Percentiles rank a stretch among this genome's conserved stretches.
These are phyloP conservation scores for Didymella pomorum DNA, from an alignment of 2,329 filamentous ascomycete species.

Conservation along the genomic window DNA sequence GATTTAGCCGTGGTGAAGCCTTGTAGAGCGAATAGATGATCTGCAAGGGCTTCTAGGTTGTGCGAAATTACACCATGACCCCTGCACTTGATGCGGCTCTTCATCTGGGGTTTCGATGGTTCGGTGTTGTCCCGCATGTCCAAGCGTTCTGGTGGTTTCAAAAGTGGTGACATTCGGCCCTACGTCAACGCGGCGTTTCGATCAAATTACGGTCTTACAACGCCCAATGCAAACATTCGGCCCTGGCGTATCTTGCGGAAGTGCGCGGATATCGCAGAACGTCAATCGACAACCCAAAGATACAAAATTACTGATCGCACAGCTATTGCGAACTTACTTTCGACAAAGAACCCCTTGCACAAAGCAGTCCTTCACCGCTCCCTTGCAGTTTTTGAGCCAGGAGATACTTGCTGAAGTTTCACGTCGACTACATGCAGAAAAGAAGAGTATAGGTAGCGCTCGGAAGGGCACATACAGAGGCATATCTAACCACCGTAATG, in stretches of 20 bases:
- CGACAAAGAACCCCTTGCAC: neutral
- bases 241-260: slow-evolving; percentile 5
- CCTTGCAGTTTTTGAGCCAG: neutral
- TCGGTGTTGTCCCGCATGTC: neutral
- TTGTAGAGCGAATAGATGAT: slow-evolving; percentile 13
- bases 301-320: neutral
- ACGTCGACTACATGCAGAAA: no score
- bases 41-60: neutral
- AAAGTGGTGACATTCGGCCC: slow-evolving; percentile 13
- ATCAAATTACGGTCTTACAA: slow-evolving; percentile 14
- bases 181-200: slow-evolving; percentile 12
- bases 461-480: no score
- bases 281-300: neutral
- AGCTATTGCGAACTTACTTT: neutral
- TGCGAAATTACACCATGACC: neutral
- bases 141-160: slow-evolving; percentile 13
- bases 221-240: neutral
- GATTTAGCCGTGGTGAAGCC: slow-evolving; percentile 19
- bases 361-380: neutral
- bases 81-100: slow-evolving; percentile 9
- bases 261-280: slow-evolving; percentile 1
- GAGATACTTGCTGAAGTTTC: neutral
- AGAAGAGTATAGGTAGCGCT: no score
- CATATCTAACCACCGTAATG: no score
- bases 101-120: neutral